phyloP scores from a whole-genome alignment of 2,329 filamentous ascomycete species.

The Gnomoniopsis smithogilvyi region DNA sequence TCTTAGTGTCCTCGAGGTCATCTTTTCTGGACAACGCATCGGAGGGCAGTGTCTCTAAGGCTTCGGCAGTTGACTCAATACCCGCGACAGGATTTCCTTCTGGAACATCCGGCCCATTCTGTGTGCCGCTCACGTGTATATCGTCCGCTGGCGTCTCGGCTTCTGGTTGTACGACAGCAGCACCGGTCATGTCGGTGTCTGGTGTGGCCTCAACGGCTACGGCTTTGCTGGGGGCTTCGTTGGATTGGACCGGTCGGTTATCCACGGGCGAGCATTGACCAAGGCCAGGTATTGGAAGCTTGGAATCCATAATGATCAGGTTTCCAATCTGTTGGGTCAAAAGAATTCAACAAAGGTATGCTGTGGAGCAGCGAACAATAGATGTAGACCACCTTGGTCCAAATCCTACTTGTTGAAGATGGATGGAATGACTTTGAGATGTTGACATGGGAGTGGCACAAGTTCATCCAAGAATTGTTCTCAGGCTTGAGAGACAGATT shows the following conservation, averaged over 20 bases:
- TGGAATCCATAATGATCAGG: slow-evolving; percentile 8
- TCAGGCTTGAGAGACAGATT: too few relatives aligned
- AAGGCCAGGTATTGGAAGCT: slow-evolving; percentile 28
- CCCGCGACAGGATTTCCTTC: neutral
- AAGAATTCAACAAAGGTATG: neutral
- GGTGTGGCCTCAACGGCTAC: slow-evolving; percentile 10
- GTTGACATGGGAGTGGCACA: neutral
- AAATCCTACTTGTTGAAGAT: neutral
- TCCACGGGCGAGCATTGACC: slow-evolving; percentile 25
- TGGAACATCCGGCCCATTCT: neutral
- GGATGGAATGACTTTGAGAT: neutral
- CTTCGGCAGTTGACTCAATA: neutral
- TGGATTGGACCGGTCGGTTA: slow-evolving; percentile 18
- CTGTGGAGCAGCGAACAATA: neutral
- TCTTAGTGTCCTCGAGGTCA: neutral
- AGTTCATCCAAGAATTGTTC: too few relatives aligned
- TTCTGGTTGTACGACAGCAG: neutral
- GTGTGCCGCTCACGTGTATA: neutral
- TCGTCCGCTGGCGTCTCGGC: neutral
- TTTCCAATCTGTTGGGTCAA: neutral
- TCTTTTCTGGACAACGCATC: neutral
- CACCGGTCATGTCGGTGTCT: slow-evolving; percentile 3
- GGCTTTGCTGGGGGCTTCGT: slow-evolving; percentile 16
- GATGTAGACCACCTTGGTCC: neutral
- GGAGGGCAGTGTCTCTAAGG: neutral